Evolutionary conservation across 768 basidiomycete species (phyloP), one percentile per base, ranked within the genome.

Genomic region (Tricholoma flavovirens): DNA sequence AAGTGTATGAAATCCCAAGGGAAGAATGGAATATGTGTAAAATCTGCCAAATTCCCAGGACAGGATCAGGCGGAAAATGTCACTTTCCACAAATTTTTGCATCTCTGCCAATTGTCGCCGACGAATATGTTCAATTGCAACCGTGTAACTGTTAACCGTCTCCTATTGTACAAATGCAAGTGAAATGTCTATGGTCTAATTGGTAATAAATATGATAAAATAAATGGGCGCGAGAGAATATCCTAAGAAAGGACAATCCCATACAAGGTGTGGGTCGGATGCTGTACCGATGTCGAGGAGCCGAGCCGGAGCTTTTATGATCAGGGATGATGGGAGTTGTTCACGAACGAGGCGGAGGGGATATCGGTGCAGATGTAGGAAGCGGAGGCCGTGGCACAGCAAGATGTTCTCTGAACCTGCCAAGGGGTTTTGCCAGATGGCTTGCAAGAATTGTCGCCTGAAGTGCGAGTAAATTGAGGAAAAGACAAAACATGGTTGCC

Each of bases 361-460:
- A 72, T 35, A 67, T 67, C 33, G 73, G 64, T 38, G 64, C 60
- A 8, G 72, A 68, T 30, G 68, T 58, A 17, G 69, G 61, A 30
- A 67, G 66, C 26, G 67, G 62, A 30, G 67, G 64, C 49, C 65
- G 64, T 51, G 65, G 66, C 11, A 67, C 63, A 8, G 64, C 61
- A n/a, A 77, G 60, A 50, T 68, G 66, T 40, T 76, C 71, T 30
- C 78, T 70, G 53, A 75, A 79, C 58, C 71, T 74, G 48, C 69
- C 67, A 52, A 83, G 64, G 9, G 78, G 72, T 51, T 72, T 73
- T 26, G 76, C 76, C 6, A 83, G 68, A 66, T 78, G 77, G 4
- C 57, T 58, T 7, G 77, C 77, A 30, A 81, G 68, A 29, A 65
- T 65, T 52, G 62, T 74, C 11, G 76, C 79, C 80, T 82, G 60